Base-by-base conservation (phyloP, 2,329 filamentous ascomycete species). In the Colletotrichum orbiculare region DNA sequence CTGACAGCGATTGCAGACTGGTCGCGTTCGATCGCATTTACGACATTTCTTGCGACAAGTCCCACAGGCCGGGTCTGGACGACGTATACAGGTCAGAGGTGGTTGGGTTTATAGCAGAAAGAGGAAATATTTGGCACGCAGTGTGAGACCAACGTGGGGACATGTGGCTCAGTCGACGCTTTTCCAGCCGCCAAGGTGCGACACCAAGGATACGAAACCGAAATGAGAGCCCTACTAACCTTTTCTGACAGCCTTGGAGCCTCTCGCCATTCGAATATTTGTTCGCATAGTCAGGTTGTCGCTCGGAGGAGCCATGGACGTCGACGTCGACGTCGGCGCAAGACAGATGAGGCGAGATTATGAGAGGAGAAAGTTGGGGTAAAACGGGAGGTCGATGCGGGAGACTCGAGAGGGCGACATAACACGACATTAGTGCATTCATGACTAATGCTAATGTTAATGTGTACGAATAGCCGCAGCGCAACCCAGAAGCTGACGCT, bases 21-120 rank as follows among this genome's bases (percentile, higher is more conserved):
- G 73, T 1, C 73, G 70, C 35, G 69, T 69, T 7, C 73, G 69
- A 41, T 75, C 73, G 52, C 73, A 75, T 60, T 74, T 75, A n/a
- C 73, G 73, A 43, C 73, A 75, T 58, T 75, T 75, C 35, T 71
- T 75, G 43, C 73, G 72, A 46, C 73, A 75, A 3, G 73, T 75
- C 1, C 73, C 73, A 38, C 73, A 75, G 0, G 73, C 73, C 17
- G 73, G 73, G 41, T 75, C 73, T 75, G 12, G 34, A 42, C 13
- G 37, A 25, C 25, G 11, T 10, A 41, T 41, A 8, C 39, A 9
- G 34, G 35, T 15, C 13, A n/a, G 42, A 25, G 25, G 45, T 12
- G 52, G 41, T 13, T 52, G 15, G 4, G n/a, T n/a, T 15, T 17
- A 17, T 10, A 33, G 43, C 42, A 60, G 3, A 63, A 64, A 53